A percentile compares a stretch with the other conserved stretches of the same genome.
Evolutionary conservation across 192 early-diverging fungal species (phyloP).

Genomic region (Podila verticillata): DNA sequence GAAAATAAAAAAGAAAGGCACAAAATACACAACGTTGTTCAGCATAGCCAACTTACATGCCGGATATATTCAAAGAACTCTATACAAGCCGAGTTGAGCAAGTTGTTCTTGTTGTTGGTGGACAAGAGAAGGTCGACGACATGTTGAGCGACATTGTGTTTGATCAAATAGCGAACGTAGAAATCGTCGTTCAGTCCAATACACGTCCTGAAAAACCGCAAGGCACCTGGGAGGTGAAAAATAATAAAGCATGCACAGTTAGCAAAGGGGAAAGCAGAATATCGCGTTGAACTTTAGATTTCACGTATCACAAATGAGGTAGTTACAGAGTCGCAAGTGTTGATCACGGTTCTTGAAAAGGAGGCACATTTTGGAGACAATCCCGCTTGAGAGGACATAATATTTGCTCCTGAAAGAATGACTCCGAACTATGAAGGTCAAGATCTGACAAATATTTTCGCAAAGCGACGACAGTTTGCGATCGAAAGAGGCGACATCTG

Average conservation of each 20-base stretch:
- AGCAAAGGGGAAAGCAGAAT: neutral
- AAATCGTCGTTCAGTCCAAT: slow-evolving; percentile 86
- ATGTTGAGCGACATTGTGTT: slow-evolving; percentile 76
- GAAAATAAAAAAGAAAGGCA: no score
- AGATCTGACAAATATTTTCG: slow-evolving; percentile 77
- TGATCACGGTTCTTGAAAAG: slow-evolving; percentile 74
- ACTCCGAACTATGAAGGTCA: slow-evolving; percentile 75
- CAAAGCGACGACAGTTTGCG: slow-evolving; percentile 53
- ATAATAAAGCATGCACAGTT: neutral
- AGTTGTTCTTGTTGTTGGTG: slow-evolving; percentile 78
- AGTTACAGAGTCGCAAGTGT: slow-evolving; percentile 76
- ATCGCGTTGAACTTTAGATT: neutral
- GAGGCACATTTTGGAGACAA: slow-evolving; percentile 68
- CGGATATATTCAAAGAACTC: slow-evolving; percentile 89
- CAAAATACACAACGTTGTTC: no score
- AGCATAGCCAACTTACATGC: slow-evolving; percentile 64
- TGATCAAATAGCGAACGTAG: slow-evolving; percentile 79
- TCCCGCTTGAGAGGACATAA: slow-evolving; percentile 72
- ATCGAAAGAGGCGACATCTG: slow-evolving; percentile 29
- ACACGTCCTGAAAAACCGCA: slow-evolving; percentile 83
- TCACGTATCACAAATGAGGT: neutral
- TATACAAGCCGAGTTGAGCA: slow-evolving; percentile 90
- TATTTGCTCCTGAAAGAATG: slow-evolving; percentile 84
- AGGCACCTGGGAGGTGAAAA: slow-evolving; percentile 63
- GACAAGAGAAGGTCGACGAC: slow-evolving; percentile 70